These are phyloP conservation scores for Pugionium dolabratum DNA, from an alignment of 345 rosid genomes.

Conservation along the genomic window DNA sequence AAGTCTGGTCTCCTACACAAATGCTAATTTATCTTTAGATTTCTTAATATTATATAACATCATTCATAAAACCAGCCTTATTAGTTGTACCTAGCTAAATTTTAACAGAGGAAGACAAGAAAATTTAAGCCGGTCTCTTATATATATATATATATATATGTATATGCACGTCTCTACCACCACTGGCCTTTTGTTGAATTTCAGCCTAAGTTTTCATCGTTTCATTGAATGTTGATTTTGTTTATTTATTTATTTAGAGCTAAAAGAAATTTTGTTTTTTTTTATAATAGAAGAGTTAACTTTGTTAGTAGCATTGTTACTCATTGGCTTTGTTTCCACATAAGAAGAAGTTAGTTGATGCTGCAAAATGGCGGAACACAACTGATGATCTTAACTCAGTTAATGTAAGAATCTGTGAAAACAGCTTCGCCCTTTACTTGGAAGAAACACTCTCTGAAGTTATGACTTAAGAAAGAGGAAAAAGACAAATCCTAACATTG, in stretches of 20 bases:
- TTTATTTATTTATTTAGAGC: too few species aligned
- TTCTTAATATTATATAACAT: constrained; percentile 9
- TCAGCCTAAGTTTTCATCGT: too few species aligned
- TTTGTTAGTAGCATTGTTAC: too few species aligned
- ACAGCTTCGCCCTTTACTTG: constrained; percentile 38
- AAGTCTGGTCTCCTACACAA: constrained; percentile 3
- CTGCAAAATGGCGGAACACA: too few species aligned
- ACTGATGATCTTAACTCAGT: too few species aligned
- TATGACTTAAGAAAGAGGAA: constrained; percentile 13
- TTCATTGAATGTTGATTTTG: too few species aligned
- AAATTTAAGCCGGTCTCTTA: constrained; percentile 7
- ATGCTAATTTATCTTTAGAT: constrained; percentile 16
- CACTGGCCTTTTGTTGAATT: constrained; percentile 3
- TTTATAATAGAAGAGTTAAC: too few species aligned
- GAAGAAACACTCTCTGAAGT: constrained; percentile 40
- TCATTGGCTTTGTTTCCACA: too few species aligned
- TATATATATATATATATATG: constrained; percentile 1
- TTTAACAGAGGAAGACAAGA: background rate
- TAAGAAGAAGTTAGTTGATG: too few species aligned
- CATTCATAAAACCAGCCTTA: constrained; percentile 23
- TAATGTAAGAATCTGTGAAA: constrained; percentile 19
- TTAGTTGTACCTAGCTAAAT: too few species aligned
- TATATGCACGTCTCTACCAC: constrained; percentile 38
- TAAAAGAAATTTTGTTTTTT: background rate
- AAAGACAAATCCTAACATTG: background rate